Conservation (phyloP, 768 basidiomycete genomes). For the Suillus paluster region DNA sequence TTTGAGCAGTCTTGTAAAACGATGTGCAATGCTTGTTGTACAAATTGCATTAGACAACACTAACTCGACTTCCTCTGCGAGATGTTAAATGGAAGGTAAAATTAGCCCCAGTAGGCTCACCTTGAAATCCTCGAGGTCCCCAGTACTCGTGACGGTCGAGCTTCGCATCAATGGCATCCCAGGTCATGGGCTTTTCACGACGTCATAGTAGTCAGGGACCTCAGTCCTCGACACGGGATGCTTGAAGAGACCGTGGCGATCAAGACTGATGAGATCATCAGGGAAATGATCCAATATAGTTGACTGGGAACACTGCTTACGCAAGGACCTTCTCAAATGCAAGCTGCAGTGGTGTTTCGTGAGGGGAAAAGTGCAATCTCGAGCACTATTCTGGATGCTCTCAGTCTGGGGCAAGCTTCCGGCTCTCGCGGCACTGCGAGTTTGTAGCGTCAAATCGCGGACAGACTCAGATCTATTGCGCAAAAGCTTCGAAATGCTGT, state of each 20-base stretch:
- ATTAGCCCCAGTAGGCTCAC: slow-evolving; percentile 38
- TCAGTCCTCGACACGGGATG: slow-evolving; percentile 78
- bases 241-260: slow-evolving; percentile 76
- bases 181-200: slow-evolving; percentile 91
- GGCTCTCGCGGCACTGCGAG: slow-evolving; percentile 78
- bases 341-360: slow-evolving; percentile 59
- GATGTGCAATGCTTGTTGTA: slow-evolving; percentile 83
- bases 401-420: slow-evolving; percentile 76
- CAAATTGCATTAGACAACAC: slow-evolving; percentile 84
- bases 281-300: neutral
- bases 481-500: slow-evolving; percentile 62
- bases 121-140: slow-evolving; percentile 74
- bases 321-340: slow-evolving; percentile 72
- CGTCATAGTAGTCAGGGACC: slow-evolving; percentile 90
- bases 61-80: slow-evolving; percentile 78
- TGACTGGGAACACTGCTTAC: slow-evolving; percentile 48
- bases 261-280: slow-evolving; percentile 54
- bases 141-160: slow-evolving; percentile 85
- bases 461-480: slow-evolving; percentile 76
- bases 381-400: slow-evolving; percentile 67
- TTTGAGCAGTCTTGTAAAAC: slow-evolving; percentile 70
- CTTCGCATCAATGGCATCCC: slow-evolving; percentile 80
- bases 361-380: slow-evolving; percentile 67
- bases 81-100: slow-evolving; percentile 3
- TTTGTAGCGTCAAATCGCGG: slow-evolving; percentile 64